A percentile compares a stretch with the other conserved stretches of the same genome.
Evolutionary conservation across 225 moss, liverwort and hornwort species (phyloP).

Genomic region (Bryum argenteum): DNA sequence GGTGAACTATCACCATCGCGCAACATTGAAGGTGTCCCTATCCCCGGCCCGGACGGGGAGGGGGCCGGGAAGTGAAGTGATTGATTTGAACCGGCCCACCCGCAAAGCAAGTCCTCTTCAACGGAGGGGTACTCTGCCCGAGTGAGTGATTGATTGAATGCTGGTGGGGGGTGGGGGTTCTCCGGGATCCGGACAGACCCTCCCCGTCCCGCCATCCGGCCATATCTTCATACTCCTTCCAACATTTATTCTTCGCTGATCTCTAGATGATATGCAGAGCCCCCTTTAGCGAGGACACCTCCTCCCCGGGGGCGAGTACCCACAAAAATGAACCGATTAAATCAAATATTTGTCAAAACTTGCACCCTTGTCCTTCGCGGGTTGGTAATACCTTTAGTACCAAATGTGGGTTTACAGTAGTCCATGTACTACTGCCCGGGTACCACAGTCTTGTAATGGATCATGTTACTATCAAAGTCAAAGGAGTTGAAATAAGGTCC

Average conservation of each 20-base stretch:
- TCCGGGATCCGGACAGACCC: background rate
- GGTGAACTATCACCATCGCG: slow-evolving; percentile 9
- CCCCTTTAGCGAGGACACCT: slow-evolving; percentile 2
- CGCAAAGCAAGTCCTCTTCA: background rate
- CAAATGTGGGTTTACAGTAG: background rate
- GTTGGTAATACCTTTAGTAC: background rate
- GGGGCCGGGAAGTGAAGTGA: background rate
- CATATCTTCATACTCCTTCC: slow-evolving; percentile 38
- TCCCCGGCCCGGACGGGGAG: background rate
- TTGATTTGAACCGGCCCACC: slow-evolving; percentile 17
- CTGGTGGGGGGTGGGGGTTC: slow-evolving; percentile 6
- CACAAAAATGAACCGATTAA: background rate
- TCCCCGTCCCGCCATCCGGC: background rate
- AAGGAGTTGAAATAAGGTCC: slow-evolving; percentile 9
- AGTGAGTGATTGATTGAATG: slow-evolving; percentile 42
- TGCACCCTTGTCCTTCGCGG: background rate
- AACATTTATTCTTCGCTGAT: slow-evolving; percentile 49
- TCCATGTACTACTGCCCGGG: background rate
- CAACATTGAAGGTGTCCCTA: slow-evolving; percentile 18
- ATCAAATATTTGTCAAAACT: background rate
- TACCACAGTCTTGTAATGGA: background rate
- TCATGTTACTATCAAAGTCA: slow-evolving; percentile 26
- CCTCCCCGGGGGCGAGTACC: no score
- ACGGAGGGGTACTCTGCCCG: background rate
- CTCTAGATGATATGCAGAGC: slow-evolving; percentile 38